A percentile compares a stretch with the other conserved stretches of the same genome.
Conservation (phyloP, 2,329 filamentous ascomycete genomes). For the Pseudogymnoascus destructans region DNA sequence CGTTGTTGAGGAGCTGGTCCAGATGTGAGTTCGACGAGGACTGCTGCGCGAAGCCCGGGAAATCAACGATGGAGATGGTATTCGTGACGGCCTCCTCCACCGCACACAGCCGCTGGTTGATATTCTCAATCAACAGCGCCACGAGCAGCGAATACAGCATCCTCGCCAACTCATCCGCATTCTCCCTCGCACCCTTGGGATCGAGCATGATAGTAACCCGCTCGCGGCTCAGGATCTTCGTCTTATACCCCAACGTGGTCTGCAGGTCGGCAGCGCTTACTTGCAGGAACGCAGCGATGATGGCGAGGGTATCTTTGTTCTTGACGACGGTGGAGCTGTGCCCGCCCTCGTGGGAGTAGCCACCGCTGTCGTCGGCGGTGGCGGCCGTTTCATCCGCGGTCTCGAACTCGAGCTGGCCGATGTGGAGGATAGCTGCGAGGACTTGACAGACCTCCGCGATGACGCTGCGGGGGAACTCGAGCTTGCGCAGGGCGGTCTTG, state of each 20-base stretch:
- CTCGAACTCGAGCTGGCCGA: slow-evolving; percentile 91
- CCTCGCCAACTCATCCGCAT: slow-evolving; percentile 85
- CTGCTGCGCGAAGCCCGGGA: slow-evolving; percentile 84
- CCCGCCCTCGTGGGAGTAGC: slow-evolving; percentile 88
- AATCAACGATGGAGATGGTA: slow-evolving; percentile 89
- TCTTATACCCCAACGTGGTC: slow-evolving; percentile 84
- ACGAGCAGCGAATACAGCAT: slow-evolving; percentile 90
- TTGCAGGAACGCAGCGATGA: slow-evolving; percentile 89
- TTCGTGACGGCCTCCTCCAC: slow-evolving; percentile 80
- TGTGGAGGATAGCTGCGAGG: slow-evolving; percentile 85
- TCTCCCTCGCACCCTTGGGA: slow-evolving; percentile 73
- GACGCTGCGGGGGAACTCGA: slow-evolving; percentile 85
- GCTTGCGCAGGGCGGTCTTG: slow-evolving; percentile 85
- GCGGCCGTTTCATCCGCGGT: slow-evolving; percentile 67
- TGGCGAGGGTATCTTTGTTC: slow-evolving; percentile 79
- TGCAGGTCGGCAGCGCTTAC: slow-evolving; percentile 72
- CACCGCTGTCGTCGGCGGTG: slow-evolving; percentile 80
- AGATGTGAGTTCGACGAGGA: slow-evolving; percentile 71
- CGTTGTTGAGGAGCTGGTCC: slow-evolving; percentile 90
- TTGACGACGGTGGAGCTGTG: slow-evolving; percentile 76
- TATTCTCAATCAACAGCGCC: slow-evolving; percentile 81
- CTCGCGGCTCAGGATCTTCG: slow-evolving; percentile 89
- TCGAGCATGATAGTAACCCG: slow-evolving; percentile 98
- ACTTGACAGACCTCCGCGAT: slow-evolving; percentile 97
- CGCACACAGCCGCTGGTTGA: slow-evolving; percentile 83